Conservation (phyloP, 2,329 filamentous ascomycete genomes). For the Exserohilum turcica region DNA sequence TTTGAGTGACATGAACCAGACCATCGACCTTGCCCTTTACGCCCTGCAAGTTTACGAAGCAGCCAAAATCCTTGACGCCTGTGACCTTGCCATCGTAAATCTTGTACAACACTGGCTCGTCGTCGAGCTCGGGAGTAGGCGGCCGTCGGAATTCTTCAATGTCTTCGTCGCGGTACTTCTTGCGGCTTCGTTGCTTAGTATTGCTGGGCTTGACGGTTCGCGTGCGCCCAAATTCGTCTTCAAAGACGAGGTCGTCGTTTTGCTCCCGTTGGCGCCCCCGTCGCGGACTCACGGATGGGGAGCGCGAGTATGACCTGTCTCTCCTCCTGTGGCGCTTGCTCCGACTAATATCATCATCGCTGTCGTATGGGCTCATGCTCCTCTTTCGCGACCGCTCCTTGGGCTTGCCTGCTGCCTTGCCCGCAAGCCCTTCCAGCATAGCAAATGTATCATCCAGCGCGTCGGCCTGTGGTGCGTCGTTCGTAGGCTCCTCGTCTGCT, state of each 20-base stretch:
- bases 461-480: constrained; percentile 58
- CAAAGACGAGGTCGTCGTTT: constrained; percentile 59
- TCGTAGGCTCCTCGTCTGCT: constrained; percentile 52
- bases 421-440: constrained; percentile 82
- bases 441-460: constrained; percentile 93
- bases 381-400: constrained; percentile 61
- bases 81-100: constrained; percentile 89
- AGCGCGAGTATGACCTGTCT: constrained; percentile 59
- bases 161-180: constrained; percentile 45
- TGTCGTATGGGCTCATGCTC: constrained; percentile 61
- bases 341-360: constrained; percentile 52
- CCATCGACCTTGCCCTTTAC: constrained; percentile 90
- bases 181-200: constrained; percentile 50
- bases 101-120: constrained; percentile 80
- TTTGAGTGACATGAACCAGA: constrained; percentile 88
- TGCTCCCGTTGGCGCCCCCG: constrained; percentile 48
- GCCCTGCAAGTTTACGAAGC: constrained; percentile 88
- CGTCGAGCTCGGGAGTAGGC: constrained; percentile 77
- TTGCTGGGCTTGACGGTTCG: constrained; percentile 45
- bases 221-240: constrained; percentile 64
- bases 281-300: constrained; percentile 57
- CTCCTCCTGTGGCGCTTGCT: constrained; percentile 51
- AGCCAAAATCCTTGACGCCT: constrained; percentile 92
- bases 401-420: constrained; percentile 45
- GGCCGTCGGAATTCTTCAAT: constrained; percentile 68